A percentile compares a stretch with the other conserved stretches of the same genome.
phyloP scores from a whole-genome alignment of 495 filamentous ascomycete species.

The Neurospora sp. region DNA sequence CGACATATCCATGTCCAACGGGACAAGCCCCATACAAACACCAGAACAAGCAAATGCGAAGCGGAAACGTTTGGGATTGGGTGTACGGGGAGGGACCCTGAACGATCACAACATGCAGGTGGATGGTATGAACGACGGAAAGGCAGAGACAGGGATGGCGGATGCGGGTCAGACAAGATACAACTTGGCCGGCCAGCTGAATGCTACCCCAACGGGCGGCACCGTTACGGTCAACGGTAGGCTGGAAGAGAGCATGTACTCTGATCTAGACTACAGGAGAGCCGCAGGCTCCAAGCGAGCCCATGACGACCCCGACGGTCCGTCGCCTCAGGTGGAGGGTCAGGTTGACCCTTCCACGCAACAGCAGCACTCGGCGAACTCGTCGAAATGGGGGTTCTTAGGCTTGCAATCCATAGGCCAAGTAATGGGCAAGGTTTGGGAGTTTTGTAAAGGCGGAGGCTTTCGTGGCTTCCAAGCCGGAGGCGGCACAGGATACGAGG shows the following conservation, averaged over 20 bases:
- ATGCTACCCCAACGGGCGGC: conserved; percentile 43
- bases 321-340: conserved; percentile 3
- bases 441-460: conserved; percentile 64
- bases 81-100: conserved; percentile 22
- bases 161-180: conserved; percentile 21
- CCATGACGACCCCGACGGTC: conserved; percentile 18
- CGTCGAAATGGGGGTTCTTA: conserved; percentile 35
- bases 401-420: conserved; percentile 36
- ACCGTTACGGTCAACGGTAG: conserved; percentile 36
- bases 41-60: conserved; percentile 20
- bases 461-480: conserved; percentile 82
- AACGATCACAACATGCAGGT: conserved; percentile 23
- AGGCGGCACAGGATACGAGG: conserved; percentile 59
- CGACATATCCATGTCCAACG: conserved; percentile 25
- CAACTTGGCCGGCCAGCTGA: conserved; percentile 52
- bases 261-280: conserved; percentile 44
- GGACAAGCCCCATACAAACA: neutral
- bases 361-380: neutral
- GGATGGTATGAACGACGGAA: conserved; percentile 15
- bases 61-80: conserved; percentile 24
- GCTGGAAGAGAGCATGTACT: conserved; percentile 42
- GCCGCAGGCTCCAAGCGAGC: conserved; percentile 29
- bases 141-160: conserved; percentile 12
- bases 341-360: neutral
- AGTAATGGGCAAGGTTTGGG: conserved; percentile 68